Evolutionary conservation across 1,284 basidiomycete genomes (phyloP).

Genomic region (Microbotryomycetes sp.): DNA sequence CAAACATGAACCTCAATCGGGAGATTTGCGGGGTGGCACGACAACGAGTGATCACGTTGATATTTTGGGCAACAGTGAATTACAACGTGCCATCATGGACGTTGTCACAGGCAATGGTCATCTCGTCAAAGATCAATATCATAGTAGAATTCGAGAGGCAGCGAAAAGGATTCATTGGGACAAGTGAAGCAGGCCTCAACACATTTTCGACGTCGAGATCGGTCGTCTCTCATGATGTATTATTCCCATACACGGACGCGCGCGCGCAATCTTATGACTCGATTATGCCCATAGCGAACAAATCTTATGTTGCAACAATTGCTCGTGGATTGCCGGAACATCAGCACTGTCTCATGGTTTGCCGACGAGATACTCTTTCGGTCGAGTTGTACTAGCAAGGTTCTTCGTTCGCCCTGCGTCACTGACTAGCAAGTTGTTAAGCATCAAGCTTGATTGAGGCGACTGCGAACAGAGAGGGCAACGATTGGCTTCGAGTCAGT

Average conservation of each 20-base stretch:
- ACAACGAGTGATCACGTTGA: conserved; percentile 70
- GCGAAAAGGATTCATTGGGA: conserved; percentile 71
- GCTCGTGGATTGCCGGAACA: no score
- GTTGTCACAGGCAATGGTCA: conserved; percentile 67
- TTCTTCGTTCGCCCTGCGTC: not conserved
- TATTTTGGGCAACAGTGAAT: conserved; percentile 67
- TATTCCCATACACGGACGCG: no score
- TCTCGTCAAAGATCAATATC: conserved; percentile 26
- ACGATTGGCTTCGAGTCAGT: not conserved
- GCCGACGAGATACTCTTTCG: conserved; percentile 27
- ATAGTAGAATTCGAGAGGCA: conserved; percentile 56
- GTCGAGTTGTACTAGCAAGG: conserved; percentile 22
- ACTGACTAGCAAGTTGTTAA: not conserved
- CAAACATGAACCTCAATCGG: conserved; percentile 68
- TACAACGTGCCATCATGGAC: conserved; percentile 88
- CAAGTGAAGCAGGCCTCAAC: no score
- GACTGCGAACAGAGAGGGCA: conserved; percentile 8
- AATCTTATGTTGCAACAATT: no score
- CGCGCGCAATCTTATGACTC: no score
- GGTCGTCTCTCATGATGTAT: no score
- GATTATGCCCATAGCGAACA: no score
- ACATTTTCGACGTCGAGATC: no score
- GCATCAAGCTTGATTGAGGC: conserved; percentile 4
- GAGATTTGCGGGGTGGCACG: conserved; percentile 75
- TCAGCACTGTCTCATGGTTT: not conserved